Evolutionary conservation across 306 rosid genomes (phyloP), one percentile per base, ranked within the genome.

Genomic region (Mimosa bimucronata): DNA sequence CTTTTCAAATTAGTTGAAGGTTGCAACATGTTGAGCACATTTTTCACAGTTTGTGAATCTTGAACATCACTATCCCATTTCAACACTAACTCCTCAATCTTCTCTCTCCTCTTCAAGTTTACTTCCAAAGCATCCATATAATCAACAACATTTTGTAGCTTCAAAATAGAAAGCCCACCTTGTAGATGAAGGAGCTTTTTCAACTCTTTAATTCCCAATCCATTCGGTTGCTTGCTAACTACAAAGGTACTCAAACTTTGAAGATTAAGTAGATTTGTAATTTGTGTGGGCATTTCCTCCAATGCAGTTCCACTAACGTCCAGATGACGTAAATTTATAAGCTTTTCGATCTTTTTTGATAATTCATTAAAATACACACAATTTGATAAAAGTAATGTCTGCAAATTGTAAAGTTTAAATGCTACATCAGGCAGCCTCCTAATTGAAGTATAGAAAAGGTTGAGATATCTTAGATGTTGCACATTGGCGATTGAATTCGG

Each of bases 341-440:
- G 16, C 6, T 65, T 77, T 15, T 25, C 62, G 26, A 77, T 52
- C 1, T 73, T n/a, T 5, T 0, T 13, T 0, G 72, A 66, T 21
- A 83, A 42, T 34, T 42, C 48, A 53, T 1, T 16, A 1, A 72
- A 76, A 25, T 1, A 0, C 2, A 0, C 0, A 57, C 86, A 88
- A 8, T 0, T 0, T 3, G 44, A 52, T n/a, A 85, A 13, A 9
- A 72, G 18, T 15, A 86, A 42, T 0, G 86, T 81, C 13, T 88
- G 85, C 40, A 88, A 34, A 67, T 79, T 88, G 42, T 68, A 62
- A 0, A 83, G 72, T 5, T 28, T 26, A 15, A 81, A 9, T 2
- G 61, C 42, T 9, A 55, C 70, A 29, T 80, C 9, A 4, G 85
- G 80, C 18, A 83, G 9, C 6, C 11, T 23, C 64, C 0, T 5